Base-by-base conservation (phyloP, 1,284 basidiomycete genomes). In the Sanghuangporus weigelae region DNA sequence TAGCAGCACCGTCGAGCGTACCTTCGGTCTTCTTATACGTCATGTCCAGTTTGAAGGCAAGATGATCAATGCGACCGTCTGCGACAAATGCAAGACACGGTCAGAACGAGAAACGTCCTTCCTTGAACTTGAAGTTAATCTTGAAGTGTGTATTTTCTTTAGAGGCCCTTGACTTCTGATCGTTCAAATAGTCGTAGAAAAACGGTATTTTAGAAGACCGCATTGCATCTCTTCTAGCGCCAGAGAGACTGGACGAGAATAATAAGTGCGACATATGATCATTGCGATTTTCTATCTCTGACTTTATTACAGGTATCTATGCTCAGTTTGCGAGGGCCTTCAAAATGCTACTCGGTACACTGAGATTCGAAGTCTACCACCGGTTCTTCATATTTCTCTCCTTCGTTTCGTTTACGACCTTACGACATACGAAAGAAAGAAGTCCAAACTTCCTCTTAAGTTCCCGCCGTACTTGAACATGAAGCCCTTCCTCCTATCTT, bases 361-460 rank as follows among this genome's bases (percentile, higher is more conserved):
- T 1, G 81, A 87, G 69, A 75, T 94, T 11, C 80, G 79, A 16
- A 72, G 80, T 57, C 79, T 96, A 0, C 95, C 95, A 1, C 92
- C 92, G 0, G 87, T 93, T 2, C 80, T 97, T 0, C 92, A 97
- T 73, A 90, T 97, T 69, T 93, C 93, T 14, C 77, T 97, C 53
- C 82, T 95, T 60, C 90, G 95, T 19, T 97, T 97, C 73, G 86
- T 92, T 31, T 97, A 90, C 70, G 92, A 95, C 73, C 69, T 89
- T n/a, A 74, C 81, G 19, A 84, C 85, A 1, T 84, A 88, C 78
- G 84, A 89, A 69, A 83, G 94, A 65, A 91, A 87, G 75, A 96
- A 97, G 76, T 90, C 85, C 62, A 94, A 93, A 72, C 83, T 91
- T 66, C 75, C 77, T 10, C 85, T 96, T 56, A 76, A 80, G 11